Percentiles rank a stretch among this genome's conserved stretches.
Evolutionary conservation across 2,329 filamentous ascomycete genomes (phyloP).

Genomic region (Beauveria bassiana): DNA sequence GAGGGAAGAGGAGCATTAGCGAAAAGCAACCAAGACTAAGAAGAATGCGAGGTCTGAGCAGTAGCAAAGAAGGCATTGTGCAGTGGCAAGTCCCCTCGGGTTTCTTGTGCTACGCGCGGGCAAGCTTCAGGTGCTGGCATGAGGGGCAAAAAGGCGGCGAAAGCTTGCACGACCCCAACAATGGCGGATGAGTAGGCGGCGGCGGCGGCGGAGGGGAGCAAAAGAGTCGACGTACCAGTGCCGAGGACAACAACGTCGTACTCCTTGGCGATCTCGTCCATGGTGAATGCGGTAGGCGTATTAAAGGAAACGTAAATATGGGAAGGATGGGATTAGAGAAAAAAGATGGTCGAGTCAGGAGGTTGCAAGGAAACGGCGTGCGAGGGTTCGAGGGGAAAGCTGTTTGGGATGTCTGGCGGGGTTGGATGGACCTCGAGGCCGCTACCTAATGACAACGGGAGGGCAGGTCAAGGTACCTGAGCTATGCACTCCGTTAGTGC

Average conservation of each 20-base stretch:
- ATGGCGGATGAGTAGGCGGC: background rate
- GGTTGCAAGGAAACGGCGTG: constrained; percentile 2
- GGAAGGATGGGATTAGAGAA: background rate
- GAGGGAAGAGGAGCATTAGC: constrained; percentile 17
- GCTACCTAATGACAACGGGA: background rate
- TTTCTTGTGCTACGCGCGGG: too few relatives aligned
- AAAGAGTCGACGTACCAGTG: constrained; percentile 63
- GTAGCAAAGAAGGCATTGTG: background rate
- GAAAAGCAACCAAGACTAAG: background rate
- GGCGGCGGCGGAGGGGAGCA: background rate
- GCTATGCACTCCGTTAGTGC: background rate
- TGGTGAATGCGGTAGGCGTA: constrained; percentile 35
- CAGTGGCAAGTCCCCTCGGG: background rate
- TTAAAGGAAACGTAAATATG: constrained; percentile 13
- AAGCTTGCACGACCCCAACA: constrained; percentile 7
- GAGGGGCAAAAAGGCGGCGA: constrained; percentile 9
- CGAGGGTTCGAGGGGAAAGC: constrained; percentile 1
- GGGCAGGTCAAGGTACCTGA: background rate
- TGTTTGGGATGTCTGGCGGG: constrained; percentile 2
- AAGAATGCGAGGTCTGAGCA: background rate
- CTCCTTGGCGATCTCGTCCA: constrained; percentile 97
- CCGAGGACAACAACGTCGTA: constrained; percentile 99
- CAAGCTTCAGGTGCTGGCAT: background rate
- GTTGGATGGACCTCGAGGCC: constrained; percentile 3
- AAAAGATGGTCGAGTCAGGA: background rate